Conservation (phyloP, 208 protist genomes). For the Trypanosoma rangeli region DNA sequence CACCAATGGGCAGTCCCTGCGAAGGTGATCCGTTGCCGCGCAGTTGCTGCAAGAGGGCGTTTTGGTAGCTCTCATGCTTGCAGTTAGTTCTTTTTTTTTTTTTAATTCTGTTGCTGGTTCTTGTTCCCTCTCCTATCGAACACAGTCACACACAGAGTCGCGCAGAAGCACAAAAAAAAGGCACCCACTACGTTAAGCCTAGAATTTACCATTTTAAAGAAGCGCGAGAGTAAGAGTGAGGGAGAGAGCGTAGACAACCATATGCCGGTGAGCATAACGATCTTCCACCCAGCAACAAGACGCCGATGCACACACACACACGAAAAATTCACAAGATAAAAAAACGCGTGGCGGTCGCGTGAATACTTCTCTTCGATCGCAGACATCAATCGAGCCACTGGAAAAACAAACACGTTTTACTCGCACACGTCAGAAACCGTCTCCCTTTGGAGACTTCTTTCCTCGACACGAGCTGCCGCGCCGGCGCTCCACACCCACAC, state of each 20-base stretch:
- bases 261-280: too few relatives aligned
- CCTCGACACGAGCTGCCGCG: constrained; percentile 72
- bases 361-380: background rate
- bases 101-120: background rate
- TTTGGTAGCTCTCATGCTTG: background rate
- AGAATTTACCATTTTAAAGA: too few relatives aligned
- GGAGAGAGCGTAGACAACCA: too few relatives aligned
- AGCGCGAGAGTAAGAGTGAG: too few relatives aligned
- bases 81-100: background rate
- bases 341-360: constrained; percentile 8
- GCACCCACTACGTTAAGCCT: background rate
- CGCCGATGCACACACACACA: background rate
- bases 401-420: constrained; percentile 73
- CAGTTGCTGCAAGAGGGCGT: constrained; percentile 44
- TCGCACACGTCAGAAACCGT: constrained; percentile 74
- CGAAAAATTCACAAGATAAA: background rate
- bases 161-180: background rate
- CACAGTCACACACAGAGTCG: background rate
- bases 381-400: constrained; percentile 62
- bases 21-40: constrained; percentile 40
- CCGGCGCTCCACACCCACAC: constrained; percentile 65
- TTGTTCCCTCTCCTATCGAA: background rate
- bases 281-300: constrained; percentile 4
- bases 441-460: constrained; percentile 69
- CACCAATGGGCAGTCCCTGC: constrained; percentile 57